Conservation (phyloP, 345 rosid genomes). For the Corchorus capsularis region DNA sequence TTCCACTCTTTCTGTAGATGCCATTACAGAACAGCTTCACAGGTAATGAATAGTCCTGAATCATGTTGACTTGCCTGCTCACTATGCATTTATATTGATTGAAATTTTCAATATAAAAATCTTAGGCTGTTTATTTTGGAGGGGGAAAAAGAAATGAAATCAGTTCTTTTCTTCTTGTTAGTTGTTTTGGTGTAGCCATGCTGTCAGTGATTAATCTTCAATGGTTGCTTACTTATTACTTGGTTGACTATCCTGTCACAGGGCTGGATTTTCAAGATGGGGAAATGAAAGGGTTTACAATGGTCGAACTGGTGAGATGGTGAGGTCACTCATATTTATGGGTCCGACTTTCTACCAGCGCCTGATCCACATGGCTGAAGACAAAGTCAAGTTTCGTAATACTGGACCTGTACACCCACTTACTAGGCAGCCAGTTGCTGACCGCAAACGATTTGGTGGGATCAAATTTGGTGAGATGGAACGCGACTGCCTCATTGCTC, state of each 20-base stretch:
- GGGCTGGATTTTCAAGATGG: conserved; percentile 90
- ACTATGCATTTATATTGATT: neutral
- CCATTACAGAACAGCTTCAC: conserved; percentile 84
- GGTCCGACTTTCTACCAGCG: conserved; percentile 93
- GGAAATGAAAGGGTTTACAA: conserved; percentile 81
- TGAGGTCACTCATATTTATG: conserved; percentile 69
- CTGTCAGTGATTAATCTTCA: neutral
- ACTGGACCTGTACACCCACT: conserved; percentile 95
- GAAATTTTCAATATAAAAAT: neutral
- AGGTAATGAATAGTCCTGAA: conserved; percentile 41
- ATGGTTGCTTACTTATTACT: conserved; percentile 8
- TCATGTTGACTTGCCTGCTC: neutral
- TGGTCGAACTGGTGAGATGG: conserved; percentile 81
- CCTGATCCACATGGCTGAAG: conserved; percentile 86
- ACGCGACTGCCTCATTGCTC: conserved; percentile 86
- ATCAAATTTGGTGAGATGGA: conserved; percentile 95
- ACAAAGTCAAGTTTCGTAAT: conserved; percentile 88
- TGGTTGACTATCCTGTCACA: conserved; percentile 29
- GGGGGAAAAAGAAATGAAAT: neutral
- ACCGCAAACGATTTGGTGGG: conserved; percentile 84
- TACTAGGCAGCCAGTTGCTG: conserved; percentile 86
- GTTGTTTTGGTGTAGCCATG: neutral
- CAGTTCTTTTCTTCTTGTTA: neutral
- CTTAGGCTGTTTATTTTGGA: neutral
- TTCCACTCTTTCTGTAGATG: conserved; percentile 68